Base-by-base conservation (phyloP, 2,329 filamentous ascomycete genomes). In the Aureobasidium subglaciale region DNA sequence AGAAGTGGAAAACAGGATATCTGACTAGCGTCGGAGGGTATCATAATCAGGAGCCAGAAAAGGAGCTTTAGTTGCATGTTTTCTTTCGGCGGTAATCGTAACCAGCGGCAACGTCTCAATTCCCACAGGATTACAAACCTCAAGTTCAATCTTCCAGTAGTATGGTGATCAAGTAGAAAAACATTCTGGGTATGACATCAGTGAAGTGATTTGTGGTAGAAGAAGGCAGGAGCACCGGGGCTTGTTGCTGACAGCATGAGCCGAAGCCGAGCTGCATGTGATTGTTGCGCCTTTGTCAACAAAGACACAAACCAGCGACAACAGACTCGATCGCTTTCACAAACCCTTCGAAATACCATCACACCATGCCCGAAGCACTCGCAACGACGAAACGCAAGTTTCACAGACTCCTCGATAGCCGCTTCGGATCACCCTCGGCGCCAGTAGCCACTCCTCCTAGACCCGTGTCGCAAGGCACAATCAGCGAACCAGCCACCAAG, bases 321-420 rank as follows among this genome's bases (percentile, higher is more conserved):
- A 30, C 35, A 53, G 13, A 53, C 48, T 53, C 48, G 48, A 40
- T 25, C 24, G 22, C 34, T 18, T 38, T 18, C 32, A 8, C 29
- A 32, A 15, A 7, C 5, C 11, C 8, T 34, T 13, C 27, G 25
- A 8, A 20, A 7, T 1, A 30, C 22, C 16, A 52, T 24, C 34
- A 38, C 46, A 58, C 16, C 27, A 71, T 71, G 70, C 64, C 68
- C 10, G 69, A 74, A 48, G 74, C 73, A 42, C 87, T 90, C 76
- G 87, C 87, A 67, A 82, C 85, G 22, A 88, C 85, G n/a, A 92
- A 91, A 73, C 81, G 88, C 63, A 91, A 91, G 71, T 90, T 91
- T 74, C 87, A 90, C 70, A 80, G 81, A 64, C 78, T 90, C 15
- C 76, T 91, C 25, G 86, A 90, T 66, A 74, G 75, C 62, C 70